Evolutionary conservation across 1,284 basidiomycete species (phyloP), one percentile per base, ranked within the genome.

Genomic region (Leccinum solheimii): DNA sequence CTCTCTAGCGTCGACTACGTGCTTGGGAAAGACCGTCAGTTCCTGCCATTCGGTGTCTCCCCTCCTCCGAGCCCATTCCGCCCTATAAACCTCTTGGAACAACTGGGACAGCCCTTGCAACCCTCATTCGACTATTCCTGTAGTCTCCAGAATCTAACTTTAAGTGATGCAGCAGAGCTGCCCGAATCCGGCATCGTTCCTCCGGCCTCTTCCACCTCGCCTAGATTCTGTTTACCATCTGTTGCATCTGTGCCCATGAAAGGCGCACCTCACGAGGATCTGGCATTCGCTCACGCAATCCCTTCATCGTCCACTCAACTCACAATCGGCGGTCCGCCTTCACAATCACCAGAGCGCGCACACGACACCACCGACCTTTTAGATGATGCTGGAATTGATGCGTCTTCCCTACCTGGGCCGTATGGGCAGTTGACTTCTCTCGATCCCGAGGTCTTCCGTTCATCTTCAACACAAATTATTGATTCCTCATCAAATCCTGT

Each of bases 301-400:
- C 52, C 55, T 56, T 58, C 55, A 49, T 76, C 50, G 4, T 59
- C 62, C 14, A 43, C 38, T n/a, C 64, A 57, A 40, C 32, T 49
- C 54, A 40, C 57, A 48, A 77, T 34, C n/a, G 79, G 81, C 62
- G 77, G 79, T 58, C 70, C 81, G 56, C 72, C 81, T 19, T 72
- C 77, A 10, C 67, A 65, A 60, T 77, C 79, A 43, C 77, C 79
- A 19, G 66, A 68, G 40, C 72, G 56, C 59, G 61, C 61, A 58
- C 58, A 62, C 40, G 61, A 57, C 32, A 55, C 48, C 55, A 43
- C 23, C 45, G 36, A 51, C 26, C 49, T 55, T 62, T 50, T 14
- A 23, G 55, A 56, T 1, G 56, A 50, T 26, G 13, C 21, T 62
- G 55, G 60, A 34, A 49, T 51, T 32, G 50, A 69, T 40, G 16